Evolutionary conservation across 768 basidiomycete genomes (phyloP).

Genomic region (Xerocomus spinulosus): DNA sequence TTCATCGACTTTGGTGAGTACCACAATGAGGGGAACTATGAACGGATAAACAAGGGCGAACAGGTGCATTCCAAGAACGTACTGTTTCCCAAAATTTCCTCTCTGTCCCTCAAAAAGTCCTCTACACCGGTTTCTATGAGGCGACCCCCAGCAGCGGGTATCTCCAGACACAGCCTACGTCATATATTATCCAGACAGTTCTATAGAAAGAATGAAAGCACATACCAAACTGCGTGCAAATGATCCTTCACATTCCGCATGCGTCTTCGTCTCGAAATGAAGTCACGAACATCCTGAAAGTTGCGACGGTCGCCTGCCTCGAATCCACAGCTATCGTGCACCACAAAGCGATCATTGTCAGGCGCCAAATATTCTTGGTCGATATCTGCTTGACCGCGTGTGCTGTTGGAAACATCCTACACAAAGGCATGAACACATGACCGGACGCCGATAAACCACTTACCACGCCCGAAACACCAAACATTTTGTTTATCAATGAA

Average conservation of each 20-base stretch:
- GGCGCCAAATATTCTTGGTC: background rate
- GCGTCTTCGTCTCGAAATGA: background rate
- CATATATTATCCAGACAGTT: background rate
- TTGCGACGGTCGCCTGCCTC: background rate
- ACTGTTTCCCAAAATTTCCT: slow-evolving; percentile 6
- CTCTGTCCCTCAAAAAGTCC: background rate
- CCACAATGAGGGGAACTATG: slow-evolving; percentile 5
- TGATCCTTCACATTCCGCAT: background rate
- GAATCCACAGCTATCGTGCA: background rate
- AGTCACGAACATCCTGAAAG: background rate
- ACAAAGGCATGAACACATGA: background rate
- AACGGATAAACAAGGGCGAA: background rate
- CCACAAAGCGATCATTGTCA: background rate
- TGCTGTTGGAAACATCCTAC: background rate
- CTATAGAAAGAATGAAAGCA: background rate
- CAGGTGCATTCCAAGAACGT: background rate
- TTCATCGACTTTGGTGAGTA: slow-evolving; percentile 6
- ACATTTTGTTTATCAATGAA: background rate
- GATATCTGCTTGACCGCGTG: background rate
- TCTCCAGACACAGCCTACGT: background rate
- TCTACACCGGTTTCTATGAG: background rate
- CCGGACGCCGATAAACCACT: background rate
- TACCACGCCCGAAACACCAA: background rate
- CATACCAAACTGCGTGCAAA: slow-evolving; percentile 1
- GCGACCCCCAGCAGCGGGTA: background rate